phyloP scores from a whole-genome alignment of 768 basidiomycete genomes.

The Hortiboletus flavorubellus region DNA sequence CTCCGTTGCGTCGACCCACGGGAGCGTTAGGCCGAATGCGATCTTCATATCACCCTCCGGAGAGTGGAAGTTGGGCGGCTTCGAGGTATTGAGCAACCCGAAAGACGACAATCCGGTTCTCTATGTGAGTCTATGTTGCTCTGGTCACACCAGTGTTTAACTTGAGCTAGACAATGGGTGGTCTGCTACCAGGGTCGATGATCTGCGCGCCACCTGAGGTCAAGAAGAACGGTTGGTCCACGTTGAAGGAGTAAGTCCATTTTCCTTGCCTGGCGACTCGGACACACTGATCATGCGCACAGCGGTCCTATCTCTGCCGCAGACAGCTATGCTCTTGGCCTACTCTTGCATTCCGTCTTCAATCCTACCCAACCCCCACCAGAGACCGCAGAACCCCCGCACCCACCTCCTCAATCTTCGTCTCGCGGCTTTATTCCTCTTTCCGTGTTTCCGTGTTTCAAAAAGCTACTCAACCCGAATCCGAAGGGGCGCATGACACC shows the following conservation, averaged over 20 bases:
- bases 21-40: conserved; percentile 67
- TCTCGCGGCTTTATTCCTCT: conserved; percentile 75
- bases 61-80: conserved; percentile 96
- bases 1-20: conserved; percentile 77
- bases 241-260: conserved; percentile 70
- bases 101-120: conserved; percentile 76
- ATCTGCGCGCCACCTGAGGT: conserved; percentile 79
- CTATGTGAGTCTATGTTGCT: conserved; percentile 55
- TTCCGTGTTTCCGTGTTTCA: conserved; percentile 74
- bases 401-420: conserved; percentile 72
- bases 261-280: neutral
- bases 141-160: conserved; percentile 10
- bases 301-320: conserved; percentile 57
- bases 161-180: conserved; percentile 59
- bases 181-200: conserved; percentile 57
- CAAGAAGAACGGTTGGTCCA: conserved; percentile 80
- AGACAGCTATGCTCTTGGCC: conserved; percentile 86
- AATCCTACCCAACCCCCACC: conserved; percentile 78
- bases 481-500: conserved; percentile 74
- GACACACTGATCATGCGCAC: neutral
- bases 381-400: conserved; percentile 65
- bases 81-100: conserved; percentile 83
- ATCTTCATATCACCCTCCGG: conserved; percentile 91
- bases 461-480: conserved; percentile 87
- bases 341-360: conserved; percentile 83